Evolutionary conservation across 2,329 filamentous ascomycete species (phyloP).

Genomic region (Neopestalotiopsis clavispora): DNA sequence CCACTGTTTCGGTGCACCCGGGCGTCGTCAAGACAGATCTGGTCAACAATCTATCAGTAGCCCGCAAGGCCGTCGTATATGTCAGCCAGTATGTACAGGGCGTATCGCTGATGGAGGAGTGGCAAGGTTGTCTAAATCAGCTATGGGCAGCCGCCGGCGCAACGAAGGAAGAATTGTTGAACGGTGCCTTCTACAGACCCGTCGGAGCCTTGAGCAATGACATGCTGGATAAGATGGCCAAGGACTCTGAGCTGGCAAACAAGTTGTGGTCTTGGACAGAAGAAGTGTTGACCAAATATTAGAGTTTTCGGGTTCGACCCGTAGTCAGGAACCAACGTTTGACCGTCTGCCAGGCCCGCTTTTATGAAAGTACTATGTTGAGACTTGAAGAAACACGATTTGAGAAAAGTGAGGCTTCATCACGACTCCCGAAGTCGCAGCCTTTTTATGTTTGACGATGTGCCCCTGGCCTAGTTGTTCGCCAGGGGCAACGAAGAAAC

Average conservation of each 20-base stretch:
- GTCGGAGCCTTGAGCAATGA: conserved; percentile 31
- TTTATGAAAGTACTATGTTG: neutral
- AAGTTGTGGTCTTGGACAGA: conserved; percentile 43
- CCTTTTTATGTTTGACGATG: conserved; percentile 1
- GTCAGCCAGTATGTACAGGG: conserved; percentile 38
- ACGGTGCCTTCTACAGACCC: conserved; percentile 39
- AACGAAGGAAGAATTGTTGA: conserved; percentile 30
- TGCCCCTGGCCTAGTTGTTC: neutral
- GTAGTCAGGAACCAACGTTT: neutral
- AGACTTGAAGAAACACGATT: neutral
- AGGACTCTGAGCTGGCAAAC: conserved; percentile 32
- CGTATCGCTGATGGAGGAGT: neutral
- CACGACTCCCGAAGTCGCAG: neutral
- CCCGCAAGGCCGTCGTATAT: conserved; percentile 39
- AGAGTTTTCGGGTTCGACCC: neutral
- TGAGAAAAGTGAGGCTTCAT: neutral
- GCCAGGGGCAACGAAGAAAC: neutral
- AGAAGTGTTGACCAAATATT: conserved; percentile 31
- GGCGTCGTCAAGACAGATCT: conserved; percentile 24
- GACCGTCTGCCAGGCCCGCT: neutral
- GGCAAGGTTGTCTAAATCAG: conserved; percentile 39
- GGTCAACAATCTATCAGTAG: conserved; percentile 21
- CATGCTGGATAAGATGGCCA: conserved; percentile 33
- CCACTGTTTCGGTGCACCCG: conserved; percentile 16
- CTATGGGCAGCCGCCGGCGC: conserved; percentile 44